Percentiles rank a stretch among this genome's conserved stretches.
Evolutionary conservation across 768 basidiomycete species (phyloP).

Genomic region (Calvatia gigantea): DNA sequence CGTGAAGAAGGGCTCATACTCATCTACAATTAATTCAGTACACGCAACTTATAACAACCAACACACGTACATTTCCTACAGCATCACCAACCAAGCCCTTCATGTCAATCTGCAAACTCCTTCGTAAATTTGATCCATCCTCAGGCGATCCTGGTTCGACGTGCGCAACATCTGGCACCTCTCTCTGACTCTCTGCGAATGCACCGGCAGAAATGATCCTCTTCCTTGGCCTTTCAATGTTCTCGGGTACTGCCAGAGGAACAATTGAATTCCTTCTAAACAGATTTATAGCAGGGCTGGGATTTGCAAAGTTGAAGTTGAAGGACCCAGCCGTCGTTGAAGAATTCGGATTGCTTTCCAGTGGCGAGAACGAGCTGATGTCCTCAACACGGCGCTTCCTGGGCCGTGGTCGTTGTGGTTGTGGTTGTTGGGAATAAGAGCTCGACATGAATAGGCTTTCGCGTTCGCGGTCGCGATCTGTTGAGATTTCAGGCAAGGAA

Average conservation of each 20-base stretch:
- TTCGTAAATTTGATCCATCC: slow-evolving; percentile 56
- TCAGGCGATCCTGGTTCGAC: slow-evolving; percentile 36
- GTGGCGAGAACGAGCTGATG: slow-evolving; percentile 8
- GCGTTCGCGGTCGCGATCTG: slow-evolving; percentile 12
- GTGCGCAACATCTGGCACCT: slow-evolving; percentile 1
- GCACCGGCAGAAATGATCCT: slow-evolving; percentile 5
- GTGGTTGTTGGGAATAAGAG: slow-evolving; percentile 16
- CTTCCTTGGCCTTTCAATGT: slow-evolving; percentile 5
- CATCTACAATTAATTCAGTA: slow-evolving; percentile 52
- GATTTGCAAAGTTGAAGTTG: slow-evolving; percentile 7
- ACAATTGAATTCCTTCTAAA: neutral
- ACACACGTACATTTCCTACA: slow-evolving; percentile 68
- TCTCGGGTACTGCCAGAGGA: neutral
- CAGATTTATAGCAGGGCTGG: neutral
- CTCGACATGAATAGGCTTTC: slow-evolving; percentile 10
- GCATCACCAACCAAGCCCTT: slow-evolving; percentile 77
- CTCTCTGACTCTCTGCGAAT: slow-evolving; percentile 1
- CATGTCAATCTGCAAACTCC: slow-evolving; percentile 73
- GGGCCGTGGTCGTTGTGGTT: slow-evolving; percentile 17
- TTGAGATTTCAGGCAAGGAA: slow-evolving; percentile 18
- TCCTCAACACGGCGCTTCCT: slow-evolving; percentile 13
- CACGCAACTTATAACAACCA: neutral
- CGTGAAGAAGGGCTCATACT: slow-evolving; percentile 86
- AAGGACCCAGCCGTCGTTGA: neutral
- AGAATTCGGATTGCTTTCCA: slow-evolving; percentile 4